These are phyloP conservation scores for Dendrothele bispora DNA, from an alignment of 768 basidiomycete species.

Conservation along the genomic window DNA sequence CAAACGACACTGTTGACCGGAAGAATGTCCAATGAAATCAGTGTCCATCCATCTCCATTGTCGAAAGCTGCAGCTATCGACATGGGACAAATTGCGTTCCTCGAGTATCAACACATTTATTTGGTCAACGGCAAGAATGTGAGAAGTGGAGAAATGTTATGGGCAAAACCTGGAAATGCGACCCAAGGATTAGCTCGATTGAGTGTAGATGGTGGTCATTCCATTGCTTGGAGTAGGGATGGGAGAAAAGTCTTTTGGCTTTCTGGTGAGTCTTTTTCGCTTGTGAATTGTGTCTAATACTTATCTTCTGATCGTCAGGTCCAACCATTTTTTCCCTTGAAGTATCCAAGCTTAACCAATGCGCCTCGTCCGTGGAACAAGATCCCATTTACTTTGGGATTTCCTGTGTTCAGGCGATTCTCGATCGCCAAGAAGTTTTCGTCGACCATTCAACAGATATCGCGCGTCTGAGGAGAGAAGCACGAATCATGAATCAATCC, in stretches of 20 bases:
- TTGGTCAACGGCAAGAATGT: slow-evolving; percentile 42
- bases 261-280: slow-evolving; percentile 43
- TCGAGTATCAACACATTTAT: slow-evolving; percentile 71
- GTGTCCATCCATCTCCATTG: slow-evolving; percentile 39
- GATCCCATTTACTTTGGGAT: slow-evolving; percentile 62
- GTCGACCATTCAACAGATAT: slow-evolving; percentile 64
- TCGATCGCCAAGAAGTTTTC: slow-evolving; percentile 57
- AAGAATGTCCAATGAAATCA: slow-evolving; percentile 56
- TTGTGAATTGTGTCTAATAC: neutral
- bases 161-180: slow-evolving; percentile 71
- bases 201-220: slow-evolving; percentile 74
- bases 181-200: slow-evolving; percentile 59
- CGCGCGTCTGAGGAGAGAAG: slow-evolving; percentile 52
- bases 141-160: slow-evolving; percentile 45
- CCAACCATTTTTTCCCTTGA: slow-evolving; percentile 64
- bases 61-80: slow-evolving; percentile 11
- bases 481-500: neutral
- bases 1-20: slow-evolving; percentile 52
- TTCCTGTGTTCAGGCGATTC: slow-evolving; percentile 51
- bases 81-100: slow-evolving; percentile 53
- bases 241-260: slow-evolving; percentile 72
- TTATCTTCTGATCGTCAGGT: slow-evolving; percentile 33
- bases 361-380: slow-evolving; percentile 43
- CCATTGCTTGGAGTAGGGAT: slow-evolving; percentile 61
- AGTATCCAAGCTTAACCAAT: slow-evolving; percentile 48